Evolutionary conservation across 2,329 filamentous ascomycete genomes (phyloP).

Genomic region (Monosporascus sp.): DNA sequence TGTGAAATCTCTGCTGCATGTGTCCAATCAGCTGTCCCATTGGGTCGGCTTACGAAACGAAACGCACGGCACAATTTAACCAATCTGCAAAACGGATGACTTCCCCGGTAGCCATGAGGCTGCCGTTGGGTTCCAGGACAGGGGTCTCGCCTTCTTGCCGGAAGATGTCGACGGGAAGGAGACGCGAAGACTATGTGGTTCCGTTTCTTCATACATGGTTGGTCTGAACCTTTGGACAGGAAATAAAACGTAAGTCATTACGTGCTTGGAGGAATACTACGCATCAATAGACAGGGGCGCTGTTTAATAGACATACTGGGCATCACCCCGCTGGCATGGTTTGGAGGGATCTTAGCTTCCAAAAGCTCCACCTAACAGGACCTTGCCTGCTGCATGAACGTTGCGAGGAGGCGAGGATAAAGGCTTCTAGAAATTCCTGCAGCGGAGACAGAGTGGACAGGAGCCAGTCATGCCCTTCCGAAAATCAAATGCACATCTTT

Average conservation of each 20-base stretch:
- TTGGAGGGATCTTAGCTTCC: no score
- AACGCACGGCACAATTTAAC: not conserved
- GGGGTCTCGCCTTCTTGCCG: not conserved
- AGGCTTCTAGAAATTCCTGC: not conserved
- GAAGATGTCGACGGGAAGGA: not conserved
- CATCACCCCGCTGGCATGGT: no score
- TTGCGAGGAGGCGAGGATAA: not conserved
- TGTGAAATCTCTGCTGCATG: no score
- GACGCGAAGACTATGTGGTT: no score
- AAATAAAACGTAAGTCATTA: no score
- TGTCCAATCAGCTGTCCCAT: not conserved
- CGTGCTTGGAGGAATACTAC: no score
- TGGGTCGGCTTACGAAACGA: not conserved
- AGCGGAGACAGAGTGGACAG: not conserved
- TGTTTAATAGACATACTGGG: no score
- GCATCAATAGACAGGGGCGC: no score
- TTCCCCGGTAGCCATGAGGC: not conserved
- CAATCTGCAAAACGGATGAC: not conserved
- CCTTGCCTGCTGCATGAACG: not conserved
- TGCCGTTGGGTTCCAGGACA: not conserved
- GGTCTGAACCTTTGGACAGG: no score
- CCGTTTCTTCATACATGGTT: no score
- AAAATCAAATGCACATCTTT: not conserved
- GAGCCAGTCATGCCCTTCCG: not conserved
- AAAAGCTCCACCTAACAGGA: not conserved